phyloP scores from a whole-genome alignment of 2,329 filamentous ascomycete species.

The Aureobasidium zeae region DNA sequence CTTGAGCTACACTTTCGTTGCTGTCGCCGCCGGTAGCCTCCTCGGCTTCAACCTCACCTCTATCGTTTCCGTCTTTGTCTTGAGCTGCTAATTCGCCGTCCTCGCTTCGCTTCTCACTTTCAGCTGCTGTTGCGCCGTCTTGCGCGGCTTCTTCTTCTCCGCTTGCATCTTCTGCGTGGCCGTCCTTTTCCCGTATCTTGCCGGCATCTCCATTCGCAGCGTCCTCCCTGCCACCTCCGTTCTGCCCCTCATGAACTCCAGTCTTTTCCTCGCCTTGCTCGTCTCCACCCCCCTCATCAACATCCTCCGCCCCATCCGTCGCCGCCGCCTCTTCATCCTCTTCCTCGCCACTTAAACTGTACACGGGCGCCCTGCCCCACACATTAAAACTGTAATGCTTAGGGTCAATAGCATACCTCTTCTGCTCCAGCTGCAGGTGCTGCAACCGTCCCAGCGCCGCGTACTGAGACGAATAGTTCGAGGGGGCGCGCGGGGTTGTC shows the following conservation, averaged over 20 bases:
- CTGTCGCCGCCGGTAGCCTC: too few relatives aligned
- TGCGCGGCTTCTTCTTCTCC: neutral
- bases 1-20: too few relatives aligned
- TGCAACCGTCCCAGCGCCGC: too few relatives aligned
- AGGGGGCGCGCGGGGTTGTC: too few relatives aligned
- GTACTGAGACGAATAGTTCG: too few relatives aligned
- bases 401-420: slow-evolving; percentile 8
- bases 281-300: neutral
- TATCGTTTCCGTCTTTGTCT: neutral
- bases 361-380: slow-evolving; percentile 10
- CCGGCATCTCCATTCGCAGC: neutral
- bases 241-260: neutral
- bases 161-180: neutral
- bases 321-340: slow-evolving; percentile 1
- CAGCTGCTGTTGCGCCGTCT: too few relatives aligned
- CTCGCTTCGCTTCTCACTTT: neutral
- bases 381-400: slow-evolving; percentile 10
- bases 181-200: neutral
- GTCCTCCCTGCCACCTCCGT: neutral
- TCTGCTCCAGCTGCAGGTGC: neutral
- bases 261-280: neutral
- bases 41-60: too few relatives aligned
- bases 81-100: too few relatives aligned
- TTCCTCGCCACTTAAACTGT: slow-evolving; percentile 4
- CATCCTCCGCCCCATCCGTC: neutral